Conservation (phyloP, 2,329 filamentous ascomycete species). For the Xylaria sp. region DNA sequence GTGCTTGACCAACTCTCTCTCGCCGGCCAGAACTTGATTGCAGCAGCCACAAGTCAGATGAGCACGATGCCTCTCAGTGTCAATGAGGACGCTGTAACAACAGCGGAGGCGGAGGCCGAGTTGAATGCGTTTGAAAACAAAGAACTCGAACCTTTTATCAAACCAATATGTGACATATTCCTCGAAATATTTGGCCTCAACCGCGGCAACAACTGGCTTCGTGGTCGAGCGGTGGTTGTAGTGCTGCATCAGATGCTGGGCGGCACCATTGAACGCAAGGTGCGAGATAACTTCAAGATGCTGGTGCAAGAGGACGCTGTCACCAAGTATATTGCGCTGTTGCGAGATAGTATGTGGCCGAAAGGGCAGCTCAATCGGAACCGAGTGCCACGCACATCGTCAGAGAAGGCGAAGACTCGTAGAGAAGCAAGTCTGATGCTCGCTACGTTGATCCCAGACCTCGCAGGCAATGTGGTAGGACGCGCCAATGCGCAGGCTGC, state of each 20-base stretch:
- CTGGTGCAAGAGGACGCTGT: slow-evolving; percentile 82
- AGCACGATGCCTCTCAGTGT: slow-evolving; percentile 64
- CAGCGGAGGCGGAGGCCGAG: slow-evolving; percentile 90
- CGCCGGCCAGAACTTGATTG: slow-evolving; percentile 90
- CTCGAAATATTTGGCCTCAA: slow-evolving; percentile 95
- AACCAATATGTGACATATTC: slow-evolving; percentile 97
- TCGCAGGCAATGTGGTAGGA: slow-evolving; percentile 93
- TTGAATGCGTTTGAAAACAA: slow-evolving; percentile 91
- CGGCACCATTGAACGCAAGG: slow-evolving; percentile 94
- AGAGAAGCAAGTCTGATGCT: slow-evolving; percentile 91
- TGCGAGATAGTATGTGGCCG: slow-evolving; percentile 87
- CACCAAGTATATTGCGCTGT: slow-evolving; percentile 75
- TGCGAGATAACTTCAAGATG: slow-evolving; percentile 82
- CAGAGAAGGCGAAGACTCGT: slow-evolving; percentile 81
- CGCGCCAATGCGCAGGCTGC: slow-evolving; percentile 90
- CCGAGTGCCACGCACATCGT: slow-evolving; percentile 67
- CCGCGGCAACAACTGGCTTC: slow-evolving; percentile 95
- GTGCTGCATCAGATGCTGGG: slow-evolving; percentile 95
- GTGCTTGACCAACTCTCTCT: slow-evolving; percentile 93
- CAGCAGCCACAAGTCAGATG: slow-evolving; percentile 75
- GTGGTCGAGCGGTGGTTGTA: slow-evolving; percentile 93
- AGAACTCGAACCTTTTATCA: slow-evolving; percentile 94
- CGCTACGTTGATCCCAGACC: slow-evolving; percentile 86
- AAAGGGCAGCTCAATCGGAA: slow-evolving; percentile 65
- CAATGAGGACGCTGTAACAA: slow-evolving; percentile 61